Percentiles rank a stretch among this genome's conserved stretches.
Evolutionary conservation across 768 basidiomycete species (phyloP).

Genomic region (Mycena haematopus): DNA sequence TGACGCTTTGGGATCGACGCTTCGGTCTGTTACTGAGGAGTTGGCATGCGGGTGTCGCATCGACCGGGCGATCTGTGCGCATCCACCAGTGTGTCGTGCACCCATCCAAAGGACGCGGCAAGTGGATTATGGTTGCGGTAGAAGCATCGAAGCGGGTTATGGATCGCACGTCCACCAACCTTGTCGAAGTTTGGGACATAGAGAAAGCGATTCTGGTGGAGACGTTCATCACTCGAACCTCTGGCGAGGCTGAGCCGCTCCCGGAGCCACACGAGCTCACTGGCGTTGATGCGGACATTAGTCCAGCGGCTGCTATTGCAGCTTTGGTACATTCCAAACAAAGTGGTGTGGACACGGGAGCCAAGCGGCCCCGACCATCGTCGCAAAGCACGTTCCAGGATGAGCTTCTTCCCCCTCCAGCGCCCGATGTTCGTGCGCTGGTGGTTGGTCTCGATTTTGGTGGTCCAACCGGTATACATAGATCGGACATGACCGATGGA

Average conservation of each 20-base stretch:
- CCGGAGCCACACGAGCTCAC: constrained; percentile 59
- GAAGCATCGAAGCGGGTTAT: constrained; percentile 55
- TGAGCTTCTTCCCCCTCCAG: constrained; percentile 51
- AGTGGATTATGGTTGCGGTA: constrained; percentile 88
- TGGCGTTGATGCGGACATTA: constrained; percentile 63
- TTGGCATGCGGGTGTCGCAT: constrained; percentile 76
- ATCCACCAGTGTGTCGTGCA: constrained; percentile 83
- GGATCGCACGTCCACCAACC: constrained; percentile 52
- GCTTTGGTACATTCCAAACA: constrained; percentile 79
- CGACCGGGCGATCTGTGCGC: constrained; percentile 57
- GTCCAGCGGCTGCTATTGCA: constrained; percentile 78
- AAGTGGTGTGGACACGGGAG: constrained; percentile 36
- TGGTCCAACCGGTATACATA: constrained; percentile 61
- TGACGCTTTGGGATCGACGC: constrained; percentile 94
- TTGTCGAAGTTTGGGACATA: constrained; percentile 94
- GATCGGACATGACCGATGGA: constrained; percentile 56
- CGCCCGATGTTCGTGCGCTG: constrained; percentile 73
- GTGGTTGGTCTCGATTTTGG: constrained; percentile 81
- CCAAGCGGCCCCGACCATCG: constrained; percentile 38
- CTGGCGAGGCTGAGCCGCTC: constrained; percentile 51
- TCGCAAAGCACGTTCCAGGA: constrained; percentile 43
- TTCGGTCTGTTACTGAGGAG: constrained; percentile 89
- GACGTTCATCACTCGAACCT: constrained; percentile 68
- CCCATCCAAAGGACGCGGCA: constrained; percentile 85
- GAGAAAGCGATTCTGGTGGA: constrained; percentile 83